Evolutionary conservation across 169 alveolate species (phyloP), one percentile per base, ranked within the genome.

Genomic region (Plasmodium billcollinsi): DNA sequence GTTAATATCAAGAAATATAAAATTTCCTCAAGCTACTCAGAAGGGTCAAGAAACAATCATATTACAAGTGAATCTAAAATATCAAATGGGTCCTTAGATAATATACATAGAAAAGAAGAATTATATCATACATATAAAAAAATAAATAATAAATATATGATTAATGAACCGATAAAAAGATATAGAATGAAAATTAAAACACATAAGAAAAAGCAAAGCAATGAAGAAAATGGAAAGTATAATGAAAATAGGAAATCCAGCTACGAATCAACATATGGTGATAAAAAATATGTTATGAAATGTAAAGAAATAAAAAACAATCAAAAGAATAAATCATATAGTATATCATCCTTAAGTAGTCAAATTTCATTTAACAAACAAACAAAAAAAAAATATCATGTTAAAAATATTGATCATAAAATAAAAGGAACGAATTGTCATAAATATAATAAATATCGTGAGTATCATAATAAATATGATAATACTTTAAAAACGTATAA

Each of bases 261-360:
- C 21, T 8, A 14, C 50, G 26, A 15, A 7, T 61, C 70, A 61
- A 21, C 70, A 21, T 61, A 15, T 21, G n/a, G 33, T 39, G 26
- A 62, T 15, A 62, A 21, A 5, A 62, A 7, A 20, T 21, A 14
- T 8, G 43, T 15, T 20, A 65, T 3, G 20, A 9, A 15, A 29
- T 24, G 15, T 24, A 21, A 65, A 65, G 73, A 65, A 26, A 14
- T 20, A 65, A 26, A 33, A 24, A 4, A 39, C 4, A 39, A 29
- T 14, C 7, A 24, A 12, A 39, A 65, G 14, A 65, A 65, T 24
- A 29, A 3, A 4, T 39, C 73, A 65, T 65, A 65, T 65, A 65
- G 73, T 24, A 65, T 65, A 65, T 65, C 58, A 15, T 65, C 73
- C 14, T 12, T 65, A 65, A 65, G 73, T 39, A 65, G 73, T 65